Evolutionary conservation across 1,284 basidiomycete genomes (phyloP).

Genomic region (Ganoderma sinense): DNA sequence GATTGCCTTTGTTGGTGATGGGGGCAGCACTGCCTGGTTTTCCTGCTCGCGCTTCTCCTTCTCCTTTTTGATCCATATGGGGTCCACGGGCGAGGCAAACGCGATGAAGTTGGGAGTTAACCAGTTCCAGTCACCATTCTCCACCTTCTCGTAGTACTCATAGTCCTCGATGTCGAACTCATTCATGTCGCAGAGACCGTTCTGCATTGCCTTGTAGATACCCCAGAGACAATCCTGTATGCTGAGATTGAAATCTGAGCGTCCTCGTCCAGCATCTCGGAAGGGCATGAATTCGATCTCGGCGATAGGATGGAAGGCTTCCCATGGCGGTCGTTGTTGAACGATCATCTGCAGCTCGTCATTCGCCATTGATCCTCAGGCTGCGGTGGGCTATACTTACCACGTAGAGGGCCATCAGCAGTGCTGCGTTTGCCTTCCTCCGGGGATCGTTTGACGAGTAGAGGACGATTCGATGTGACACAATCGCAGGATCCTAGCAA

Average conservation of each 20-base stretch:
- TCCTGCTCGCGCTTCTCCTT: slow-evolving; percentile 58
- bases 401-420: slow-evolving; percentile 91
- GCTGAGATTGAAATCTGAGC: slow-evolving; percentile 91
- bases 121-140: slow-evolving; percentile 99
- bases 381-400: slow-evolving; percentile 54
- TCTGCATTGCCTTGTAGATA: slow-evolving; percentile 92
- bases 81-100: slow-evolving; percentile 93
- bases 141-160: slow-evolving; percentile 93
- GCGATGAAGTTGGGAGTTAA: slow-evolving; percentile 93
- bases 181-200: slow-evolving; percentile 90
- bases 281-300: slow-evolving; percentile 94
- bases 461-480: slow-evolving; percentile 80
- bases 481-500: slow-evolving; percentile 72
- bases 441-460: slow-evolving; percentile 90
- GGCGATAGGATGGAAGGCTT: slow-evolving; percentile 93
- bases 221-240: slow-evolving; percentile 97
- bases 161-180: slow-evolving; percentile 92
- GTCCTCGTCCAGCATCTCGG: slow-evolving; percentile 93
- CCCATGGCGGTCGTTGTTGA: slow-evolving; percentile 90
- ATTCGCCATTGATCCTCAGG: not conserved
- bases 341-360: slow-evolving; percentile 82
- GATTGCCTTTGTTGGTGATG: slow-evolving; percentile 42
- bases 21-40: slow-evolving; percentile 39
- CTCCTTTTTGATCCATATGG: slow-evolving; percentile 75
- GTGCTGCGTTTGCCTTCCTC: slow-evolving; percentile 92